Evolutionary conservation across 345 rosid genomes (phyloP).

Genomic region (Lepidium didymum): DNA sequence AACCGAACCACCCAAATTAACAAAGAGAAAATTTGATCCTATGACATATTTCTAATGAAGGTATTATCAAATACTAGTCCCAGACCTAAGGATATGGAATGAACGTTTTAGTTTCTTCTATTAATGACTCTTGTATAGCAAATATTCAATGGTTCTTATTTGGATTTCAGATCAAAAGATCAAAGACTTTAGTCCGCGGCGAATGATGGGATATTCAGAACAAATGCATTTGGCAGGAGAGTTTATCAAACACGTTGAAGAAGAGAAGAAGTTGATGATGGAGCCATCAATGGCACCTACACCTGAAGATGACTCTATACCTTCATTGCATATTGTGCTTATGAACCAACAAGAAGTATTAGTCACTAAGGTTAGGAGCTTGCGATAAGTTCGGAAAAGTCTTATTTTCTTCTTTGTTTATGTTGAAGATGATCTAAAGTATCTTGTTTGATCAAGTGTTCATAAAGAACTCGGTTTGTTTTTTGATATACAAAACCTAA

Average conservation of each 20-base stretch:
- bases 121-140: not conserved
- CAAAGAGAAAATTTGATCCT: no score
- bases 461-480: not conserved
- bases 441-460: not conserved
- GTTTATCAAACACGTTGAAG: not conserved
- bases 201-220: slow-evolving; percentile 27
- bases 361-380: not conserved
- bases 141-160: not conserved
- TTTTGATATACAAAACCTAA: slow-evolving; percentile 4
- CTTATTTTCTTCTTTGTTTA: not conserved
- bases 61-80: not conserved
- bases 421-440: not conserved
- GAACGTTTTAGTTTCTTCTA: not conserved
- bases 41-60: no score
- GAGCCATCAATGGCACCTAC: slow-evolving; percentile 21
- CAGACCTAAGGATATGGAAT: not conserved
- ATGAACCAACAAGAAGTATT: not conserved
- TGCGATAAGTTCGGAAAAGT: not conserved
- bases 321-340: not conserved
- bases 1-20: no score
- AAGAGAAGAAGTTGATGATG: slow-evolving; percentile 10
- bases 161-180: slow-evolving; percentile 5
- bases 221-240: slow-evolving; percentile 5
- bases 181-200: slow-evolving; percentile 5
- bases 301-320: not conserved